A percentile compares a stretch with the other conserved stretches of the same genome.
Conservation (phyloP, 192 early-diverging fungal species). For the Coemansia sp. region DNA sequence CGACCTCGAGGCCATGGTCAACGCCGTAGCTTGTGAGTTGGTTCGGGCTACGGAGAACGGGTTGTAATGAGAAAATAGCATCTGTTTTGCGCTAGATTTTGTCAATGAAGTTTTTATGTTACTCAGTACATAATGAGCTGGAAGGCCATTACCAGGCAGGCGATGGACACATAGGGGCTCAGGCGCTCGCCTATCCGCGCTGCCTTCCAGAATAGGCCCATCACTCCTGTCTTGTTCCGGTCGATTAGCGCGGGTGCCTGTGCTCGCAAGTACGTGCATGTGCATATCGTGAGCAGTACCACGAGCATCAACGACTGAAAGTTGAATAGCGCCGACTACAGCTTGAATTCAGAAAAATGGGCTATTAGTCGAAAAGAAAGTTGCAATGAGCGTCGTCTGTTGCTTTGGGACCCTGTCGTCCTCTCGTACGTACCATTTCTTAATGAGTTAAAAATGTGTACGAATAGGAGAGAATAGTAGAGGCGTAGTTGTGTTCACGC, state of each 20-base stretch:
- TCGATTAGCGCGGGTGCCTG: conserved; percentile 85
- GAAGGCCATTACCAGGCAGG: conserved; percentile 84
- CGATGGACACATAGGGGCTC: conserved; percentile 90
- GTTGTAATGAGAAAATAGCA: conserved; percentile 7
- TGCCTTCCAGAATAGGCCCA: conserved; percentile 93
- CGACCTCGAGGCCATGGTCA: conserved; percentile 54
- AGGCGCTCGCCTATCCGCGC: conserved; percentile 94
- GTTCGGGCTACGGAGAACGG: conserved; percentile 30
- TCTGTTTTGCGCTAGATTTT: background rate
- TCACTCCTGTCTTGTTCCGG: conserved; percentile 83
- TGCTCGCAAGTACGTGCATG: conserved; percentile 90
- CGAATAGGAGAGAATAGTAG: no score
- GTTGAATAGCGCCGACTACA: conserved; percentile 93
- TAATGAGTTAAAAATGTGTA: no score
- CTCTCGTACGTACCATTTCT: no score
- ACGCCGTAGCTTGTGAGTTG: conserved; percentile 53
- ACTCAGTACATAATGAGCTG: conserved; percentile 56
- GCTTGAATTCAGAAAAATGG: background rate
- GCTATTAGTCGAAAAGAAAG: no score
- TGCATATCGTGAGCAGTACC: conserved; percentile 91
- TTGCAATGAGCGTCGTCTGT: no score
- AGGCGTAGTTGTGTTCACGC: background rate
- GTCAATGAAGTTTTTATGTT: background rate
- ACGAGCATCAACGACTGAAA: conserved; percentile 90
- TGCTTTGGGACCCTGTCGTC: no score